Evolutionary conservation across 495 filamentous ascomycete genomes (phyloP), one percentile per base, ranked within the genome.

Genomic region (Staphylotrichum tortipilum): DNA sequence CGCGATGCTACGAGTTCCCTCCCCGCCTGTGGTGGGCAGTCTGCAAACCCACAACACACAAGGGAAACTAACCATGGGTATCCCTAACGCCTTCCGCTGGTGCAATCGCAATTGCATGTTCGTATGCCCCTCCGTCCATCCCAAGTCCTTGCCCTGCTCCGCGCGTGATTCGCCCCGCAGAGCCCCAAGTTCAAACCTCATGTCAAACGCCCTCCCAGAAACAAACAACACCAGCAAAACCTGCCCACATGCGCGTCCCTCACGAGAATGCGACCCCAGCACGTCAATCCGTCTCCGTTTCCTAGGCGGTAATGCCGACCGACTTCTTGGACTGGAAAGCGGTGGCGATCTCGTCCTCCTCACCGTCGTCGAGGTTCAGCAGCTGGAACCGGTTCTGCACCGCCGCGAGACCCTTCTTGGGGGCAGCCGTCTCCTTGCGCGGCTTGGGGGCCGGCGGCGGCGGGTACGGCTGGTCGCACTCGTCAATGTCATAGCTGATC

Each of bases 401-500:
- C 11, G 63, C 43, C 12, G 60, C 18, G 5, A 52, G 40, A 7
- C 56, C 54, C 54, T 71, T 77, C 59, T 69, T 72, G 14, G 65
- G 43, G 15, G 61, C 50, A 10, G 51, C 31, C 19, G 60, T 54
- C 26, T 74, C 68, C 44, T 63, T 72, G 22, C 62, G 65, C 31
- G 53, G 44, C 42, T 51, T 61, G 10, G 47, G 49, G 39, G 48
- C 54, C 11, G 43, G 57, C 21, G 43, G 57, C 21, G 52, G 29
- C 0, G 61, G 61, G 44, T 84, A 64, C 17, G 84, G 75, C 48
- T 78, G 75, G 21, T 78, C 78, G 58, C 88, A 94, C 44, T 91
- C 85, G 53, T 94, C 88, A 0, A 69, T 67, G 51, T 77, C 82
- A 72, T 81, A 92, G 18, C 81, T 78, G 56, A 94, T 82, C 49